phyloP scores from a whole-genome alignment of 2,329 filamentous ascomycete species.

The Colletotrichum siamense region DNA sequence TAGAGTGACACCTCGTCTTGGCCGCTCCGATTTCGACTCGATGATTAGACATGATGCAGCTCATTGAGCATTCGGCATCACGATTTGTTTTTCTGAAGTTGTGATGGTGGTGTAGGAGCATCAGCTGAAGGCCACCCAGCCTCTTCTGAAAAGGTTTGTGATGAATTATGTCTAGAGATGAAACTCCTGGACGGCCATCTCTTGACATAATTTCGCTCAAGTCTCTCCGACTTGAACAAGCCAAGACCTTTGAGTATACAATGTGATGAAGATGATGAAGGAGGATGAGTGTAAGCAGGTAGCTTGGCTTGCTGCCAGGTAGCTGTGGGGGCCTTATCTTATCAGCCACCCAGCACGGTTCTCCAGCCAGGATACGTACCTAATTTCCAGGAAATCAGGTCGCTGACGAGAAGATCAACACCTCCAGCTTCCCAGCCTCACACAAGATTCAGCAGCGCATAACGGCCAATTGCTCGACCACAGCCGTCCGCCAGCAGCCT shows the following conservation, averaged over 20 bases:
- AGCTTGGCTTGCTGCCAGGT: not conserved
- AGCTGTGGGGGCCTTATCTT: slow-evolving; percentile 3
- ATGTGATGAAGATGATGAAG: not conserved
- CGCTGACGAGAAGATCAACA: not conserved
- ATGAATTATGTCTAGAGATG: not conserved
- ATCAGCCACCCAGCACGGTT: not conserved
- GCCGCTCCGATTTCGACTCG: not conserved
- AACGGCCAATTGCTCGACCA: not conserved
- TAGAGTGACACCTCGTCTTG: not conserved
- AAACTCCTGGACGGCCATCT: not conserved
- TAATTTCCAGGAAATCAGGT: not conserved
- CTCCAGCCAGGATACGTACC: slow-evolving; percentile 1
- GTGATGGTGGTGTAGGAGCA: not conserved
- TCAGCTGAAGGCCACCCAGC: not conserved
- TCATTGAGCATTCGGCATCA: not conserved
- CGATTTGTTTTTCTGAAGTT: not conserved
- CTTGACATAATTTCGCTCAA: not conserved
- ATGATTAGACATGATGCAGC: not conserved
- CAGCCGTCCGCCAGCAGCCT: not conserved
- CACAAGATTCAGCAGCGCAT: not conserved
- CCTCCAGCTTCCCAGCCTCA: not conserved
- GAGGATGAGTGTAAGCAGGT: not conserved
- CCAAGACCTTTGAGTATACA: not conserved
- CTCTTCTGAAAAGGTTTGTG: not conserved
- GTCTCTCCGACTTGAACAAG: not conserved